A percentile compares a stretch with the other conserved stretches of the same genome.
These are phyloP conservation scores for Aspergillus alliaceus DNA, from an alignment of 2,329 filamentous ascomycete genomes.

Conservation along the genomic window DNA sequence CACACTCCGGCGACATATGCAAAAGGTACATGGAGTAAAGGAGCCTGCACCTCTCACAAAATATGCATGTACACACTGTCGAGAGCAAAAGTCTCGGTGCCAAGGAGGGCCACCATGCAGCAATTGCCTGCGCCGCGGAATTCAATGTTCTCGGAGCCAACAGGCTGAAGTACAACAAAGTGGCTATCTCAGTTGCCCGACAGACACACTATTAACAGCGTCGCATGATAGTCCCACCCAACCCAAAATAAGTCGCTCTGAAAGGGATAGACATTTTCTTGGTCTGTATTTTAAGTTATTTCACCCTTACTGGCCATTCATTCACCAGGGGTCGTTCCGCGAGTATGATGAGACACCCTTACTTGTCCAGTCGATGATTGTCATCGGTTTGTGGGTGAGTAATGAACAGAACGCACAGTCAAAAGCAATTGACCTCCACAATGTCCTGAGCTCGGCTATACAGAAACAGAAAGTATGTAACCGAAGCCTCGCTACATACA, in stretches of 20 bases:
- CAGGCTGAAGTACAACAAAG: neutral
- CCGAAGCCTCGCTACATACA: too few species aligned
- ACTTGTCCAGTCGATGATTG: neutral
- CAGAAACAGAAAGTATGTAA: too few species aligned
- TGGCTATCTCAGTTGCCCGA: neutral
- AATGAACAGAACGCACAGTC: too few species aligned
- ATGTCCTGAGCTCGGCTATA: too few species aligned
- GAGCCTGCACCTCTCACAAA: conserved; percentile 9
- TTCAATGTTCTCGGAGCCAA: conserved; percentile 5
- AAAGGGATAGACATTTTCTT: conserved; percentile 13
- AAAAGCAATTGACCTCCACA: too few species aligned
- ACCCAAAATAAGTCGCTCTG: neutral
- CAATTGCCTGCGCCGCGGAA: conserved; percentile 17
- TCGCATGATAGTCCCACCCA: neutral
- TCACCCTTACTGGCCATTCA: neutral
- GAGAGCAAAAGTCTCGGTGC: conserved; percentile 17
- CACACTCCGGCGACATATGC: conserved; percentile 28
- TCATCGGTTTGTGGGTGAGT: neutral
- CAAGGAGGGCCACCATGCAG: conserved; percentile 19
- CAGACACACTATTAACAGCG: neutral
- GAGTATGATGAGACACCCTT: neutral
- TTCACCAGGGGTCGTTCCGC: neutral
- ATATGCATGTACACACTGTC: conserved; percentile 22
- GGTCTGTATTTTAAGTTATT: conserved; percentile 22
- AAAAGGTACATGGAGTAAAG: conserved; percentile 13